Evolutionary conservation across 192 early-diverging fungal genomes (phyloP).

Genomic region (Podila epigama): DNA sequence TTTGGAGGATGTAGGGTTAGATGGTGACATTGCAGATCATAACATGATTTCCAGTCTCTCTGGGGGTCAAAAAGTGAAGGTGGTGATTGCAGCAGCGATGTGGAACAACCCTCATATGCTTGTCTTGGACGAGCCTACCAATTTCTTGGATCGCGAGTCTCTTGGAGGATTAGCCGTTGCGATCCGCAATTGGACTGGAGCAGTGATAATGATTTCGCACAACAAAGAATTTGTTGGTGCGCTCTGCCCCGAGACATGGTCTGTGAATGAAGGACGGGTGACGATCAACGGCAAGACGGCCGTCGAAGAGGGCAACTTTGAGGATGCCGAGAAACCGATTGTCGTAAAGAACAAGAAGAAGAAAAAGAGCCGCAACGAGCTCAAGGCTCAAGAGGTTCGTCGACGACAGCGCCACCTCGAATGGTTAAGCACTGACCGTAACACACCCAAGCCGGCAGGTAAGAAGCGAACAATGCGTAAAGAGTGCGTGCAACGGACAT

Average conservation of each 20-base stretch:
- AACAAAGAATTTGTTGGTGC: constrained; percentile 75
- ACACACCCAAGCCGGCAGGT: constrained; percentile 35
- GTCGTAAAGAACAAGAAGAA: constrained; percentile 62
- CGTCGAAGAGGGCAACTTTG: constrained; percentile 52
- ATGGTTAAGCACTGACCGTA: constrained; percentile 52
- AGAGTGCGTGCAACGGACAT: neutral
- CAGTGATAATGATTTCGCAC: constrained; percentile 86
- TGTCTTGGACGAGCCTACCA: constrained; percentile 73
- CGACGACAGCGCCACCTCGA: constrained; percentile 58
- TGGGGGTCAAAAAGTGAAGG: constrained; percentile 88
- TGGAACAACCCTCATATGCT: constrained; percentile 88
- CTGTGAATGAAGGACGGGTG: constrained; percentile 63
- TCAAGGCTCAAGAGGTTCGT: constrained; percentile 56
- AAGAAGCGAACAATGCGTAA: too few species aligned
- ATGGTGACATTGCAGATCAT: constrained; percentile 80
- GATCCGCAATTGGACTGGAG: constrained; percentile 77
- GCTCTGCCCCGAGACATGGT: constrained; percentile 76
- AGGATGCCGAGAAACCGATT: constrained; percentile 55
- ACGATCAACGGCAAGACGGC: constrained; percentile 52
- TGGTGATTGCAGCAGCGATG: constrained; percentile 84
- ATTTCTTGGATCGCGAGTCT: constrained; percentile 80
- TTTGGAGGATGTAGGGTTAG: constrained; percentile 77
- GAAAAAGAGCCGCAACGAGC: constrained; percentile 62
- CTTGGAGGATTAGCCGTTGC: constrained; percentile 77
- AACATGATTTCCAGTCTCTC: constrained; percentile 79